phyloP scores from a whole-genome alignment of 331 rosid species.

The Malus hybrid region DNA sequence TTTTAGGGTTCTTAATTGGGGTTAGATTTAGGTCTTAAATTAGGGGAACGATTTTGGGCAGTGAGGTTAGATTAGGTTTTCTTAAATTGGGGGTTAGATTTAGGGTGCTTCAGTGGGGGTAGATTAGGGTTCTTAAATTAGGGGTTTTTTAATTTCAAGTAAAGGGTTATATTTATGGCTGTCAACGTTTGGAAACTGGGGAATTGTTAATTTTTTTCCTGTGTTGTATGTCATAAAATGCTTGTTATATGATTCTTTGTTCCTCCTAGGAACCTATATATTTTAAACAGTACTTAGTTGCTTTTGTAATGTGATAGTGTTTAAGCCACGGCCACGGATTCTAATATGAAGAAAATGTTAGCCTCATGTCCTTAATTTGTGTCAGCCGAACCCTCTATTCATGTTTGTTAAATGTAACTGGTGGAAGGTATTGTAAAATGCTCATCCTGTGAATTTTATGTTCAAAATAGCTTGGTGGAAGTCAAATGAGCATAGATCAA shows the following conservation, averaged over 20 bases:
- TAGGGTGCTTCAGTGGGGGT: no score
- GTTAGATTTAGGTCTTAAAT: no score
- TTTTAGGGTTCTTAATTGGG: no score
- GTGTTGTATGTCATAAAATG: not conserved
- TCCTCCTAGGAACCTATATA: not conserved
- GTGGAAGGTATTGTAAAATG: not conserved
- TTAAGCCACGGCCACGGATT: not conserved
- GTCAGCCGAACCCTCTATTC: not conserved
- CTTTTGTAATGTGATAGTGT: not conserved
- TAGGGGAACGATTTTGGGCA: no score
- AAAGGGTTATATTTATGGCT: no score
- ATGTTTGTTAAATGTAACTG: not conserved
- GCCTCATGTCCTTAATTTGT: not conserved
- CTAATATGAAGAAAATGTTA: not conserved
- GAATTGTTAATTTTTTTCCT: no score
- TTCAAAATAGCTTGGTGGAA: not conserved
- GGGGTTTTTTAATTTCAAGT: no score
- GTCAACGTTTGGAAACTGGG: no score
- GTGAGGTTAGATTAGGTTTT: no score
- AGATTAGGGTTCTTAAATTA: no score
- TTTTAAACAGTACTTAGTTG: not conserved
- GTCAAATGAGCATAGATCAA: constrained; percentile 1
- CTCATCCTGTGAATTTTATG: not conserved
- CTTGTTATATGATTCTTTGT: not conserved
- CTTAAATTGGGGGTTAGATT: no score